Base-by-base conservation (phyloP, 176 grass and related monocot species). In the Juncus effusus region DNA sequence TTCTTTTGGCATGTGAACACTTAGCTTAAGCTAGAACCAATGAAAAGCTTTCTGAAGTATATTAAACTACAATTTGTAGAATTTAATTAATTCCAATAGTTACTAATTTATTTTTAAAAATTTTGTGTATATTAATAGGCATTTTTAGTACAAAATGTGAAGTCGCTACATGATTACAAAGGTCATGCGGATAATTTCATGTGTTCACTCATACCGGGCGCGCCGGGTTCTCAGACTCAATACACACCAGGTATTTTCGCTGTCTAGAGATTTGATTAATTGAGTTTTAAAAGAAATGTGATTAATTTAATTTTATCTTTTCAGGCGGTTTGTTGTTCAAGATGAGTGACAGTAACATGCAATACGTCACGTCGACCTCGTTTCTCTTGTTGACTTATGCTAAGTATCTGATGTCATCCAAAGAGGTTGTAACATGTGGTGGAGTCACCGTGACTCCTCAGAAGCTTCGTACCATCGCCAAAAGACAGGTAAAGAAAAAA, bases 341-440 rank as follows among this genome's bases (percentile, higher is more conserved):
- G 77, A 84, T 97, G 82, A 81, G 82, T 40, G 93, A 97, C 63
- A 89, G 85, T 76, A 97, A 97, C 82, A 81, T 86, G 88, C 93
- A 97, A 64, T 97, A 97, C 72, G 93, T 97, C 16, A 97, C 93
- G 8, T 97, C 93, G 45, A 86, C 88, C 67, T 78, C 93, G 10
- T 97, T 97, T 81, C 67, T 97, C 12, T 75, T 97, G 7, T 80
- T 97, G 60, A 84, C 93, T 63, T 97, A 97, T 76, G 93, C 93
- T 59, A 97, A 97, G 82, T 97, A 92, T 75, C 78, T 97, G 51
- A 77, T 77, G 6, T 82, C 67, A 80, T 81, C 93, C 40, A 84
- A 79, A 42, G 42, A 80, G 64, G 84, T 79, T 6, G 88, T 97
- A 54, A 50, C 61, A 62, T 91, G 93, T 56, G 85, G 75, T 19